Conservation (phyloP, 2,329 filamentous ascomycete genomes). For the Aspergillus fumigatus region DNA sequence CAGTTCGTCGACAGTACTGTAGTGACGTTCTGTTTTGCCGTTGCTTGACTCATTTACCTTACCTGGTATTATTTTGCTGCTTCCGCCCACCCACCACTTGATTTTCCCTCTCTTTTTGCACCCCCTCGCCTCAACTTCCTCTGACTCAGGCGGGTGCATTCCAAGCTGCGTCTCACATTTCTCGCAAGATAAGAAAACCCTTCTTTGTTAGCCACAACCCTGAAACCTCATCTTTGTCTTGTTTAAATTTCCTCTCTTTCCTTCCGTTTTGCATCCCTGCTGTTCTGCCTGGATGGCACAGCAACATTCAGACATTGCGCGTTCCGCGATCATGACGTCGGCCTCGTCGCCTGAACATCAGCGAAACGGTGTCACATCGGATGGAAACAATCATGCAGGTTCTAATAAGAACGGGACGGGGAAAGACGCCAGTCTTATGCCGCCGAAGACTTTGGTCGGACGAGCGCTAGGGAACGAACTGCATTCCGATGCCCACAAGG, state of each 20-base stretch:
- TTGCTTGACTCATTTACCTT: constrained; percentile 16
- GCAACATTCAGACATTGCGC: constrained; percentile 47
- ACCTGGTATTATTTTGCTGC: constrained; percentile 1
- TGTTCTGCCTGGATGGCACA: constrained; percentile 32
- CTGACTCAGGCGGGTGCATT: not conserved
- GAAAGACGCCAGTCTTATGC: constrained; percentile 31
- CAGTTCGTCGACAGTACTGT: not conserved
- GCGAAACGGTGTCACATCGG: constrained; percentile 18
- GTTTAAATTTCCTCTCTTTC: constrained; percentile 4
- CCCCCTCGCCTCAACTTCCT: not conserved
- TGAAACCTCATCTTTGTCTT: not conserved
- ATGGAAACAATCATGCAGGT: constrained; percentile 5
- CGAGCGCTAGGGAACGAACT: constrained; percentile 41
- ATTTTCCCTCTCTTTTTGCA: not conserved
- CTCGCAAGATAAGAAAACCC: not conserved
- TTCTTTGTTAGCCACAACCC: not conserved
- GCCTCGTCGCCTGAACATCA: constrained; percentile 19
- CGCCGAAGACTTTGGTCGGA: constrained; percentile 37
- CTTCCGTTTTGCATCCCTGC: constrained; percentile 16
- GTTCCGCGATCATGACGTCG: constrained; percentile 48
- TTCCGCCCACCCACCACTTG: constrained; percentile 4
- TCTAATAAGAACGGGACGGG: constrained; percentile 15
- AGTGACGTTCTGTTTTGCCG: constrained; percentile 6
- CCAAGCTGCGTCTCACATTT: not conserved
- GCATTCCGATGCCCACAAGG: constrained; percentile 36